Conservation (phyloP, 164 flowering plant species). For the Buxus sempervirens region DNA sequence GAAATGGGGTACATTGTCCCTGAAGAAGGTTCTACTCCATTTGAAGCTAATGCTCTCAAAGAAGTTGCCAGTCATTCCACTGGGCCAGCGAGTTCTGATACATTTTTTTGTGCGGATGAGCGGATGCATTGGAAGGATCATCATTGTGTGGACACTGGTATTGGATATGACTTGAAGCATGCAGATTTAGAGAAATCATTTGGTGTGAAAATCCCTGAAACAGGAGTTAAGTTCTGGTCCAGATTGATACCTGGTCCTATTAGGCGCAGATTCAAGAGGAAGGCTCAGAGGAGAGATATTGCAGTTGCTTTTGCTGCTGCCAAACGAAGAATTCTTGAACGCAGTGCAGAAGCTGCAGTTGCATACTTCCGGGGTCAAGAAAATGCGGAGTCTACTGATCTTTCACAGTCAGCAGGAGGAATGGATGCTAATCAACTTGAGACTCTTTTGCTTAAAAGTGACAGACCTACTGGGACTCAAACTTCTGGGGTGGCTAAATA, state of each 20-base stretch:
- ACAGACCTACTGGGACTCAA: slow-evolving; percentile 14
- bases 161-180: slow-evolving; percentile 74
- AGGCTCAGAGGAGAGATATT: slow-evolving; percentile 38
- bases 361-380: slow-evolving; percentile 49
- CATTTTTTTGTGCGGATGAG: slow-evolving; percentile 61
- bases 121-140: slow-evolving; percentile 69
- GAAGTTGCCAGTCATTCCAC: slow-evolving; percentile 26
- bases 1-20: slow-evolving; percentile 64
- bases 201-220: slow-evolving; percentile 52
- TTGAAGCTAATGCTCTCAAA: slow-evolving; percentile 27
- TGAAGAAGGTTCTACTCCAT: slow-evolving; percentile 25
- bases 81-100: slow-evolving; percentile 26
- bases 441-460: slow-evolving; percentile 16
- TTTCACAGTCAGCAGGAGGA: slow-evolving; percentile 25
- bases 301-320: slow-evolving; percentile 34
- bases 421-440: slow-evolving; percentile 28
- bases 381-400: slow-evolving; percentile 23
- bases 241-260: slow-evolving; percentile 45
- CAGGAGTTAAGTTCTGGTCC: slow-evolving; percentile 61
- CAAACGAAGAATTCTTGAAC: slow-evolving; percentile 70
- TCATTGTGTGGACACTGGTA: slow-evolving; percentile 76
- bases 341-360: slow-evolving; percentile 67
- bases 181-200: slow-evolving; percentile 82
- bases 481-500: slow-evolving; percentile 9
- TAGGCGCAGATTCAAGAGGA: slow-evolving; percentile 53